phyloP scores from a whole-genome alignment of 1,284 basidiomycete species.

The Cryptococcus depauperatus region DNA sequence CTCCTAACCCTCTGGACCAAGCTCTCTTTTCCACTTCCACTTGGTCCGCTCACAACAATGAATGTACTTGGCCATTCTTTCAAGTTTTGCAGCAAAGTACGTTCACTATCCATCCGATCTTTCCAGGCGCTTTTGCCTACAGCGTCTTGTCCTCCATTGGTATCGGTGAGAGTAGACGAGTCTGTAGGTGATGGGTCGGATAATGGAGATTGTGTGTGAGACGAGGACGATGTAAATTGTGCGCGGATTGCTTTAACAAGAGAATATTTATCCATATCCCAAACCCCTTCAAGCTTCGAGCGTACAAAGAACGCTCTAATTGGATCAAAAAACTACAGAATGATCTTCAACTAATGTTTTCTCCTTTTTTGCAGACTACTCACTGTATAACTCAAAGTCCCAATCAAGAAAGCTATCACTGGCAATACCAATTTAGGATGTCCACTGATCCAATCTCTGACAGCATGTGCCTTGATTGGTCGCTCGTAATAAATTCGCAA shows the following conservation, averaged over 20 bases:
- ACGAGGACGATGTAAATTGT: constrained; percentile 9
- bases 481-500: constrained; percentile 62
- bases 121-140: constrained; percentile 57
- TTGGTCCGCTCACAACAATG: constrained; percentile 75
- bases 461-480: constrained; percentile 65
- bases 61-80: constrained; percentile 46
- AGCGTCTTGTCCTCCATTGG: constrained; percentile 18
- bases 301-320: constrained; percentile 77
- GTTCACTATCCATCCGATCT: constrained; percentile 69
- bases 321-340: constrained; percentile 76
- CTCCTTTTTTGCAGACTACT: constrained; percentile 22
- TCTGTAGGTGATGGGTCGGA: constrained; percentile 23
- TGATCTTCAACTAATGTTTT: neutral
- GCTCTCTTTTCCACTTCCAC: constrained; percentile 77
- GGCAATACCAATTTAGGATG: constrained; percentile 86
- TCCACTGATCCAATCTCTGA: constrained; percentile 71
- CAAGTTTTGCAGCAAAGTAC: constrained; percentile 49
- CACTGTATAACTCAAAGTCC: constrained; percentile 79
- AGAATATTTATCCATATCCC: constrained; percentile 53
- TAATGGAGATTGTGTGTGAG: constrained; percentile 3
- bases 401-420: constrained; percentile 74
- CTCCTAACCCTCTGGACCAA: constrained; percentile 60
- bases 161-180: constrained; percentile 13
- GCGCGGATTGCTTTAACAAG: no score
- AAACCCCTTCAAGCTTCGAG: constrained; percentile 72